A percentile compares a stretch with the other conserved stretches of the same genome.
Evolutionary conservation across 306 rosid genomes (phyloP).

Genomic region (Cotoneaster glaucophyllus): DNA sequence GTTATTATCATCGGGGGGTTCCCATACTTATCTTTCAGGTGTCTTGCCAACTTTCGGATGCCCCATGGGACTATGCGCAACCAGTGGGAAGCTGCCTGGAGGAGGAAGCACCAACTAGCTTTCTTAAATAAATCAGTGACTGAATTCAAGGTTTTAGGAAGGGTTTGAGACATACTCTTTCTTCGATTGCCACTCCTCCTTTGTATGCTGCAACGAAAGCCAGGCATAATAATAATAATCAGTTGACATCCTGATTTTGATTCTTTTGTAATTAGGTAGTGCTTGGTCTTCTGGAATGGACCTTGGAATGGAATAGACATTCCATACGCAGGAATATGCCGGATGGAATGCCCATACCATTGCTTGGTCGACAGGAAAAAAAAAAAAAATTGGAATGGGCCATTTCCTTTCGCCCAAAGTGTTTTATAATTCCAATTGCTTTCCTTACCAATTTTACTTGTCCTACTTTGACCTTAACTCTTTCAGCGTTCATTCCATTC

Average conservation of each 20-base stretch:
- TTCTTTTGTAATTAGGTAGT: not conserved
- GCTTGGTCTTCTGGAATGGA: not conserved
- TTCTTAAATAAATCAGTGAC: constrained; percentile 10
- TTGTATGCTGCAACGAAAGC: constrained; percentile 46
- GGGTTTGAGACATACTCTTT: constrained; percentile 48
- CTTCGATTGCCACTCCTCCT: constrained; percentile 67
- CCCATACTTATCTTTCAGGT: constrained; percentile 61
- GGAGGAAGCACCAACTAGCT: constrained; percentile 8
- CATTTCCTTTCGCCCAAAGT: not conserved
- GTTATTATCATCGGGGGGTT: constrained; percentile 65
- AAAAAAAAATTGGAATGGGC: not conserved
- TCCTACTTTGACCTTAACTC: not conserved
- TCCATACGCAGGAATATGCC: not conserved
- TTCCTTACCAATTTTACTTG: not conserved
- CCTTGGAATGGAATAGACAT: not conserved
- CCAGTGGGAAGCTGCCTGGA: constrained; percentile 87
- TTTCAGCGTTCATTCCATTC: not conserved
- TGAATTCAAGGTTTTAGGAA: constrained; percentile 10
- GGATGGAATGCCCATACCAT: not conserved
- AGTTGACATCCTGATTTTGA: not conserved
- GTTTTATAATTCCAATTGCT: not conserved
- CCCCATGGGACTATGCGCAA: constrained; percentile 93
- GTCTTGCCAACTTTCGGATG: constrained; percentile 53
- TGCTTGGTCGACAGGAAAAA: not conserved
- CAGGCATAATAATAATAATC: constrained; percentile 13